phyloP scores from a whole-genome alignment of 257 asterid species.

The Solanum etuberosum region DNA sequence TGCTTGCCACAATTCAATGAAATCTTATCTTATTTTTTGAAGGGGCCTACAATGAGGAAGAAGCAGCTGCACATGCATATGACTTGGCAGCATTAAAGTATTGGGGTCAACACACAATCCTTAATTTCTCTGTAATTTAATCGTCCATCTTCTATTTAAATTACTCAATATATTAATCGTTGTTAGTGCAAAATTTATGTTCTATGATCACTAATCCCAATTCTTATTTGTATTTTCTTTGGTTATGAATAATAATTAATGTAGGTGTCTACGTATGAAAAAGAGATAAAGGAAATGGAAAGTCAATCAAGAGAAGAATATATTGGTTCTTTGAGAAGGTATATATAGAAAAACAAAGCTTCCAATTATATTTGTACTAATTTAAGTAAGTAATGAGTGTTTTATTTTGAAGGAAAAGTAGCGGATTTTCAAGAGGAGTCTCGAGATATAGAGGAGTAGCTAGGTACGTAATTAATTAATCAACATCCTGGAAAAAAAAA shows the following conservation, averaged over 20 bases:
- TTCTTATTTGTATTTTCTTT: background rate
- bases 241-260: background rate
- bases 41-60: constrained; percentile 96
- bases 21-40: constrained; percentile 6
- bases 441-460: constrained; percentile 89
- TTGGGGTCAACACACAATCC: constrained; percentile 82
- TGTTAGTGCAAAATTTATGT: background rate
- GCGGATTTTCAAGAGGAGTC: constrained; percentile 84
- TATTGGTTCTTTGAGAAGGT: constrained; percentile 92
- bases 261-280: constrained; percentile 51
- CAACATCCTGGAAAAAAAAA: background rate
- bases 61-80: constrained; percentile 94
- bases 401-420: constrained; percentile 38
- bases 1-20: background rate
- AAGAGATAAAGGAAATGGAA: constrained; percentile 76
- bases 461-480: constrained; percentile 24
- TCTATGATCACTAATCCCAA: background rate
- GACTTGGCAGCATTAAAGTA: constrained; percentile 96
- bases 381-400: background rate
- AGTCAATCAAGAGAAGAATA: constrained; percentile 77
- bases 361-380: background rate
- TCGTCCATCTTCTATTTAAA: background rate
- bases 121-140: constrained; percentile 65
- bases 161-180: background rate
- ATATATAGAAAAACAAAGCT: background rate